Percentiles rank a stretch among this genome's conserved stretches.
These are phyloP conservation scores for Microcos paniculata DNA, from an alignment of 345 rosid genomes.

Conservation along the genomic window DNA sequence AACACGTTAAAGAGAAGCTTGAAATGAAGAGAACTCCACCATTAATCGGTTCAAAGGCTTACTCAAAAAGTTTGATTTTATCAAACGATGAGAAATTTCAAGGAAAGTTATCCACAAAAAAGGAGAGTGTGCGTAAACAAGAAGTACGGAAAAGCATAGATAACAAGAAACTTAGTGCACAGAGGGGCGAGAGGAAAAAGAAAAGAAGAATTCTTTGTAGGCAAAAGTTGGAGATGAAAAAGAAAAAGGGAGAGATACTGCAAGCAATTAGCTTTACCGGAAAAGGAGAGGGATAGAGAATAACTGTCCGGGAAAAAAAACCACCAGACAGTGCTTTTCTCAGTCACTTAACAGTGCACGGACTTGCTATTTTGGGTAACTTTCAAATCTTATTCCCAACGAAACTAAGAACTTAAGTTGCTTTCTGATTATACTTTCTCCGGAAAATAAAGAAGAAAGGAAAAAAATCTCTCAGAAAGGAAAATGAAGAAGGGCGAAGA, in stretches of 20 bases:
- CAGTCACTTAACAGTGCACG: slow-evolving; percentile 1
- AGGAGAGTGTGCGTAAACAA: not conserved
- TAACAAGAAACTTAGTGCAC: slow-evolving; percentile 19
- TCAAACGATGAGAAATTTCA: slow-evolving; percentile 41
- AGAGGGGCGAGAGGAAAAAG: slow-evolving; percentile 15
- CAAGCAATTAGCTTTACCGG: slow-evolving; percentile 19
- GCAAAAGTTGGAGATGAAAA: slow-evolving; percentile 16
- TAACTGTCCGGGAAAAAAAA: slow-evolving; percentile 6
- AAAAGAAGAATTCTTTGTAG: slow-evolving; percentile 13
- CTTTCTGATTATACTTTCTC: not conserved
- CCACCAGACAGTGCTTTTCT: slow-evolving; percentile 8
- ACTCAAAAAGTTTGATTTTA: slow-evolving; percentile 10
- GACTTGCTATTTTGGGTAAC: not conserved
- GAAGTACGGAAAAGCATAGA: slow-evolving; percentile 2
- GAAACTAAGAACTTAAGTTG: not conserved
- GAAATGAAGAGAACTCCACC: slow-evolving; percentile 29
- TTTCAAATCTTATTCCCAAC: not conserved
- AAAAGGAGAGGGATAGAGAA: slow-evolving; percentile 5
- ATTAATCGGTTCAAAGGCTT: slow-evolving; percentile 6
- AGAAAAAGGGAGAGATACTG: slow-evolving; percentile 1
- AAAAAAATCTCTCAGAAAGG: not conserved
- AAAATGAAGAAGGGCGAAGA: not conserved
- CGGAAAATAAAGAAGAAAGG: not conserved
- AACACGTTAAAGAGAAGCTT: slow-evolving; percentile 37
- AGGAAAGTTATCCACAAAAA: slow-evolving; percentile 32